Evolutionary conservation across 495 filamentous ascomycete genomes (phyloP).

Genomic region (Aspergillus funiculosus): DNA sequence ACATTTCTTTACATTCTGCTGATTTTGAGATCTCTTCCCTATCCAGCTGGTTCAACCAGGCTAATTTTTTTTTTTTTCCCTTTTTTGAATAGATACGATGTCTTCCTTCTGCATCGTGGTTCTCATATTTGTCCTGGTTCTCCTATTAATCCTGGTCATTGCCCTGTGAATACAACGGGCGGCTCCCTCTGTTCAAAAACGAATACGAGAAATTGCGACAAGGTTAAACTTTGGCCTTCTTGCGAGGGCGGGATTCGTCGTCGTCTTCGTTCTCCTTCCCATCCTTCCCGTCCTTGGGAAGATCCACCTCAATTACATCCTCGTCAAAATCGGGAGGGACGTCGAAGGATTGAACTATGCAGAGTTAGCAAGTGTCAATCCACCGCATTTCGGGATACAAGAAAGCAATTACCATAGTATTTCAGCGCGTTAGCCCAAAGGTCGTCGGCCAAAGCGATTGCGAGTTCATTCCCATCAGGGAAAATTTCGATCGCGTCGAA

Average conservation of each 20-base stretch:
- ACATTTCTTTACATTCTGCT: neutral
- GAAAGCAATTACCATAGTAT: slow-evolving; percentile 69
- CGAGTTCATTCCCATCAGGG: slow-evolving; percentile 71
- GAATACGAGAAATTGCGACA: slow-evolving; percentile 6
- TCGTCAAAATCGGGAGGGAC: slow-evolving; percentile 30
- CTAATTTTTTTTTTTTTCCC: slow-evolving; percentile 25
- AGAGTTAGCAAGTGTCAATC: neutral
- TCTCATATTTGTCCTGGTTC: slow-evolving; percentile 76
- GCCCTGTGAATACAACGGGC: slow-evolving; percentile 40
- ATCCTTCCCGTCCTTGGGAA: slow-evolving; percentile 18
- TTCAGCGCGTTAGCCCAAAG: slow-evolving; percentile 82
- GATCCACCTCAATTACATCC: slow-evolving; percentile 28
- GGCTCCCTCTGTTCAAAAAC: neutral
- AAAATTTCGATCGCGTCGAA: slow-evolving; percentile 67
- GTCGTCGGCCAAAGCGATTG: slow-evolving; percentile 74
- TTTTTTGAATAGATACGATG: slow-evolving; percentile 72
- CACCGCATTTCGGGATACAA: neutral
- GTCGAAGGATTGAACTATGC: slow-evolving; percentile 28
- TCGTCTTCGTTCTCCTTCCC: slow-evolving; percentile 28
- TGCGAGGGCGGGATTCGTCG: slow-evolving; percentile 34
- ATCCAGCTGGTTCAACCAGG: slow-evolving; percentile 24
- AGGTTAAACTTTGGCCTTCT: slow-evolving; percentile 40
- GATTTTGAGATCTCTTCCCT: slow-evolving; percentile 7
- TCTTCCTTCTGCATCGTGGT: slow-evolving; percentile 90
- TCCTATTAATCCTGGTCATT: slow-evolving; percentile 70